These are phyloP conservation scores for Takakia lepidozioides DNA, from an alignment of 225 moss, liverwort and hornwort genomes.

Conservation along the genomic window DNA sequence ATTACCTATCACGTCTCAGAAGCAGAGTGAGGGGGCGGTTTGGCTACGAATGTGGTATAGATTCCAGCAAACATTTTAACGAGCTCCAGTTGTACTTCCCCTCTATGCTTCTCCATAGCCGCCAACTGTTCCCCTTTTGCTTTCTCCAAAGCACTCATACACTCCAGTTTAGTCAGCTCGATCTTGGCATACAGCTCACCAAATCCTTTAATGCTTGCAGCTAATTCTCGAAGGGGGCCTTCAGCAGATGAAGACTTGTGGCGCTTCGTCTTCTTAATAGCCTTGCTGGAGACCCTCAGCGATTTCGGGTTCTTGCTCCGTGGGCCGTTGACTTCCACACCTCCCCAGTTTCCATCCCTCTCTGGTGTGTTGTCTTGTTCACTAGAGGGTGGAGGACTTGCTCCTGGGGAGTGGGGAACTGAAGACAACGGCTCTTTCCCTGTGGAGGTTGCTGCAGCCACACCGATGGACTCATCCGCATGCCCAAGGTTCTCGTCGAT, in stretches of 20 bases:
- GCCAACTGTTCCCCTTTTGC: constrained; percentile 1
- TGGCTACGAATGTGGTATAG: neutral
- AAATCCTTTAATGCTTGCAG: neutral
- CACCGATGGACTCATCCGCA: neutral
- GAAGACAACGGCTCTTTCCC: neutral
- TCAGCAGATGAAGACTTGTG: constrained; percentile 1
- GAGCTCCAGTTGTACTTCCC: neutral
- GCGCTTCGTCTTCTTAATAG: neutral
- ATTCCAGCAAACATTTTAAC: constrained; percentile 1
- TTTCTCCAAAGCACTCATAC: neutral
- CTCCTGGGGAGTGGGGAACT: neutral
- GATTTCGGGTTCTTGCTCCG: neutral
- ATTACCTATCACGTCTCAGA: neutral
- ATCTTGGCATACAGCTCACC: constrained; percentile 1
- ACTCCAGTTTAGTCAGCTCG: constrained; percentile 3
- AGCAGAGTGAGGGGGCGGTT: neutral
- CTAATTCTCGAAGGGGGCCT: neutral
- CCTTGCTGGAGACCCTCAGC: neutral
- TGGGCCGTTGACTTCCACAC: neutral
- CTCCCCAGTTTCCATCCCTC: neutral
- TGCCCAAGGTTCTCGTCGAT: neutral
- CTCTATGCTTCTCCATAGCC: neutral
- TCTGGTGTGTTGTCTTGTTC: constrained; percentile 2
- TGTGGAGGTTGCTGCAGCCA: neutral
- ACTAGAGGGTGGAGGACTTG: neutral